Percentiles rank a stretch among this genome's conserved stretches.
These are phyloP conservation scores for Rhizopogon roseolus DNA, from an alignment of 768 basidiomycete species.

Conservation along the genomic window DNA sequence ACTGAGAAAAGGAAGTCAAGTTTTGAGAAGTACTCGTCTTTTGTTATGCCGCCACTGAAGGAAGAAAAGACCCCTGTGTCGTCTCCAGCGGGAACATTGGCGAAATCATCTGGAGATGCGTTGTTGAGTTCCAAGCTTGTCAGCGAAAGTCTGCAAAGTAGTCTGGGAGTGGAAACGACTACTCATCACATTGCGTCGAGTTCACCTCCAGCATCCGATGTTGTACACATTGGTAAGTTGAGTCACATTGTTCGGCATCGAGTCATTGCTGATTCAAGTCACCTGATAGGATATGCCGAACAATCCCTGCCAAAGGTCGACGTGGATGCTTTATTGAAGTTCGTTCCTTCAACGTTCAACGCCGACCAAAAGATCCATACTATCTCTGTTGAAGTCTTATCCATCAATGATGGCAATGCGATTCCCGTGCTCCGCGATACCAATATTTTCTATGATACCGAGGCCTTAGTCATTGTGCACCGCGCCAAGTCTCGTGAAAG, in stretches of 20 bases:
- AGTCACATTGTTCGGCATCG: background rate
- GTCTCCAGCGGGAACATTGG: conserved; percentile 51
- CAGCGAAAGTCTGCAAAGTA: conserved; percentile 8
- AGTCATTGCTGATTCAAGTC: background rate
- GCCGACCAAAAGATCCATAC: conserved; percentile 38
- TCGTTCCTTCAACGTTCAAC: conserved; percentile 14
- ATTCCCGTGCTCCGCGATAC: conserved; percentile 39
- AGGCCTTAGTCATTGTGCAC: conserved; percentile 64
- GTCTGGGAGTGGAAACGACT: conserved; percentile 5
- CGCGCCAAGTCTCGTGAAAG: conserved; percentile 60
- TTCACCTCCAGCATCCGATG: conserved; percentile 7
- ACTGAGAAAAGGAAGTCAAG: conserved; percentile 61
- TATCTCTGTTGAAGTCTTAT: conserved; percentile 72
- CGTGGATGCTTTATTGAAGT: conserved; percentile 40
- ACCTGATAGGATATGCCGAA: conserved; percentile 33
- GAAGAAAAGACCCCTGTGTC: conserved; percentile 62
- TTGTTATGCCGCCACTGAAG: conserved; percentile 57
- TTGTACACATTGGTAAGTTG: conserved; percentile 30
- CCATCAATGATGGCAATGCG: conserved; percentile 48
- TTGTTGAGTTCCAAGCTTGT: conserved; percentile 4
- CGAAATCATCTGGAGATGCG: conserved; percentile 22
- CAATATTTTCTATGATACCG: conserved; percentile 69
- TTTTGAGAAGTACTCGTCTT: conserved; percentile 61
- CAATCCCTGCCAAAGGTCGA: conserved; percentile 45
- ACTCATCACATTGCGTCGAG: background rate